These are phyloP conservation scores for Curvularia sp. DNA, from an alignment of 2,329 filamentous ascomycete species.

Conservation along the genomic window DNA sequence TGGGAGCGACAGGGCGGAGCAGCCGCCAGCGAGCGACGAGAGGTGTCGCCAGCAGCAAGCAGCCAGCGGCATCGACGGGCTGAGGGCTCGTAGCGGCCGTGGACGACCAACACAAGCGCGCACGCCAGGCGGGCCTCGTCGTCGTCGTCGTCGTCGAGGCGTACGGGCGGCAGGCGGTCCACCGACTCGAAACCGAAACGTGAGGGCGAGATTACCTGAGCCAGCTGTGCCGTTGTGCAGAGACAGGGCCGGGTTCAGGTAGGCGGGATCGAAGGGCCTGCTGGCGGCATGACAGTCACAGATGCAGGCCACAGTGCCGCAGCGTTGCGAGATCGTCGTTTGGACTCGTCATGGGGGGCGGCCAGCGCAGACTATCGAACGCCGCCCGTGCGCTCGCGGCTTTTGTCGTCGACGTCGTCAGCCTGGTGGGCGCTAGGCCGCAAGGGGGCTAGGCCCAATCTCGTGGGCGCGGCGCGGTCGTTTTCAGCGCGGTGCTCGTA, in stretches of 20 bases:
- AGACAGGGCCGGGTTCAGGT: conserved; percentile 35
- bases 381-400: conserved; percentile 40
- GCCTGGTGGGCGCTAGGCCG: conserved; percentile 33
- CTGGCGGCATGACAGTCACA: conserved; percentile 43
- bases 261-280: conserved; percentile 30
- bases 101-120: conserved; percentile 22
- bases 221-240: conserved; percentile 26
- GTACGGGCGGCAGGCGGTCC: conserved; percentile 23
- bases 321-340: conserved; percentile 44
- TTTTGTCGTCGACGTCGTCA: conserved; percentile 45
- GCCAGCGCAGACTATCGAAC: conserved; percentile 47
- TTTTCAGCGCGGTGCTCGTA: conserved; percentile 19
- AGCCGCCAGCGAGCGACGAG: conserved; percentile 20
- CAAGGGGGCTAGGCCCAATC: conserved; percentile 25
- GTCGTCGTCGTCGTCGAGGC: too few species aligned
- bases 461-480: conserved; percentile 39
- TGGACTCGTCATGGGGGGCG: conserved; percentile 41
- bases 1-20: background rate
- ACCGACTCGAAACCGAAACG: conserved; percentile 46
- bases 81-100: background rate
- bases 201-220: conserved; percentile 28
- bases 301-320: conserved; percentile 33
- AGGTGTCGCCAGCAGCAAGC: too few species aligned
- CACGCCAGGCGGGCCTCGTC: background rate
- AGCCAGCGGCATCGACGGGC: conserved; percentile 13